Conservation (phyloP, 768 basidiomycete species). For the Auricularia sp. region DNA sequence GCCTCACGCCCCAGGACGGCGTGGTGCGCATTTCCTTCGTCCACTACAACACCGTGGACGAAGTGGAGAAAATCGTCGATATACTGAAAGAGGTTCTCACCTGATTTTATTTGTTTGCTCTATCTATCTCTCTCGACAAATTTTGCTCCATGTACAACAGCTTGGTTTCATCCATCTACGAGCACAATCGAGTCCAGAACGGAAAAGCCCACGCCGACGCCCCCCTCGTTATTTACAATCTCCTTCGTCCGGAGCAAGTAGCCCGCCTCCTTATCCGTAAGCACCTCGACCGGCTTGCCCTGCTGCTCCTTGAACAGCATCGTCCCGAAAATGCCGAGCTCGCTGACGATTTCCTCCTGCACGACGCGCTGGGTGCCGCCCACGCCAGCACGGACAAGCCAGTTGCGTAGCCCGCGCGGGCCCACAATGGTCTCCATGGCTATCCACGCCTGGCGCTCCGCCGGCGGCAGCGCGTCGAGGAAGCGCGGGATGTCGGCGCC, state of each 20-base stretch:
- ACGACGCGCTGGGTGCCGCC: constrained; percentile 32
- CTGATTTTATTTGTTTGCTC: not conserved
- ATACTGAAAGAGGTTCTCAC: constrained; percentile 8
- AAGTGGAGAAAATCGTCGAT: constrained; percentile 50
- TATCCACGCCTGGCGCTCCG: constrained; percentile 80
- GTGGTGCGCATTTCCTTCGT: constrained; percentile 68
- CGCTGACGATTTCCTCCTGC: constrained; percentile 67
- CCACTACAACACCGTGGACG: constrained; percentile 69
- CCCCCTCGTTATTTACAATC: constrained; percentile 85
- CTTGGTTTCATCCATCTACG: constrained; percentile 22
- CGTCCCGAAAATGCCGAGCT: constrained; percentile 90
- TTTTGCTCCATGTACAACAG: not conserved
- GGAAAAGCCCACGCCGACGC: constrained; percentile 74
- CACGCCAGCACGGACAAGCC: constrained; percentile 63
- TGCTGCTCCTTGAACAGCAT: constrained; percentile 43
- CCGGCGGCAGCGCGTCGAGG: constrained; percentile 46
- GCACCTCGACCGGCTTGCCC: constrained; percentile 12
- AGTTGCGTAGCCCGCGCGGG: constrained; percentile 55
- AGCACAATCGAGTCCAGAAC: constrained; percentile 63
- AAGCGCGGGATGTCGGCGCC: constrained; percentile 70
- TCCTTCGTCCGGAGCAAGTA: constrained; percentile 87
- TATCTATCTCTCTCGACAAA: not conserved
- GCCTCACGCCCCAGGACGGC: constrained; percentile 38
- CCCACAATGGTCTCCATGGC: constrained; percentile 89
- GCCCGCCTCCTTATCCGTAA: constrained; percentile 59